Conservation (phyloP, 2,329 filamentous ascomycete genomes). For the Exutisphaerella laricina region DNA sequence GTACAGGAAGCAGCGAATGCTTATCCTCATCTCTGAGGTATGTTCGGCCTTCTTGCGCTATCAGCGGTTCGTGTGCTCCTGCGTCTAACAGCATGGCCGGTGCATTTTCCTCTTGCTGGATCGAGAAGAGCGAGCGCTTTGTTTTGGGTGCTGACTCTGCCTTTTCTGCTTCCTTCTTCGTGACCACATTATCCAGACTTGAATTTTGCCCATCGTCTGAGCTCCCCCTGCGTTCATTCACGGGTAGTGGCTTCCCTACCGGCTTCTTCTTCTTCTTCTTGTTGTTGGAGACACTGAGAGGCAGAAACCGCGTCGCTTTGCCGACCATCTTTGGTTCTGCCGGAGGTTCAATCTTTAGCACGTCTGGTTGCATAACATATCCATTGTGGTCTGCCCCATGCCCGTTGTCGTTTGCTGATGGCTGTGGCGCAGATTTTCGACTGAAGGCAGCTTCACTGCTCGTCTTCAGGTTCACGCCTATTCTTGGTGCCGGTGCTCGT, state of each 20-base stretch:
- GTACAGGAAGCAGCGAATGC: constrained; percentile 3
- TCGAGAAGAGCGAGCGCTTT: constrained; percentile 66
- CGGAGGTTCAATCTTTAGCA: constrained; percentile 32
- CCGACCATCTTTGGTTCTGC: constrained; percentile 64
- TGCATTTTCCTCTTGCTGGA: constrained; percentile 39
- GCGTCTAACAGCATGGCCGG: not conserved
- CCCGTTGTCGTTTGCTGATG: constrained; percentile 26
- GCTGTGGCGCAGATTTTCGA: constrained; percentile 51
- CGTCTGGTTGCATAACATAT: constrained; percentile 38
- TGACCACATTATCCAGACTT: not conserved
- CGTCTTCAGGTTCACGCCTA: constrained; percentile 71
- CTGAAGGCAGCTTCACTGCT: constrained; percentile 77
- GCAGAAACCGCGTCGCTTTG: constrained; percentile 82
- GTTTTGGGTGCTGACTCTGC: constrained; percentile 43
- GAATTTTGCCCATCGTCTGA: constrained; percentile 6
- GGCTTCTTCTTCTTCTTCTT: constrained; percentile 66
- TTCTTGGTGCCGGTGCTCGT: constrained; percentile 42
- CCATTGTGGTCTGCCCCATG: constrained; percentile 1
- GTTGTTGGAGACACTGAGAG: constrained; percentile 75
- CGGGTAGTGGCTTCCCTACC: constrained; percentile 10
- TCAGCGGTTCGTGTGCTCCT: constrained; percentile 36
- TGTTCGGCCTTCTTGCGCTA: constrained; percentile 15
- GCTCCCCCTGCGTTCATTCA: constrained; percentile 3
- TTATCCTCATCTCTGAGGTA: constrained; percentile 9
- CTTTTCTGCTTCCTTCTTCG: constrained; percentile 2